phyloP scores from a whole-genome alignment of 2,329 filamentous ascomycete species.

The Fusarium sp. region DNA sequence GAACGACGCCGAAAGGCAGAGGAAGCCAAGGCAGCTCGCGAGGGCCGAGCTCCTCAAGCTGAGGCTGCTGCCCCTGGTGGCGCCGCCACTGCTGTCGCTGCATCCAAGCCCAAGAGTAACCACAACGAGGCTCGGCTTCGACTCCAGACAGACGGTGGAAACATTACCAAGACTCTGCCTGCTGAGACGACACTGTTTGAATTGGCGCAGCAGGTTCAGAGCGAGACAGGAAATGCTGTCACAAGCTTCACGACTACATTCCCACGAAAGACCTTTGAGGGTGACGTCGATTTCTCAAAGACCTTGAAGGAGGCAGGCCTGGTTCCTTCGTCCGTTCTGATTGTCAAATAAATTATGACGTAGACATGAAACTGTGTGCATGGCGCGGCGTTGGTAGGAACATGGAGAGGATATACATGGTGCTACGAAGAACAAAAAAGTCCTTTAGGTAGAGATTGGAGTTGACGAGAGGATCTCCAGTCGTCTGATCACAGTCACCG shows the following conservation, averaged over 20 bases:
- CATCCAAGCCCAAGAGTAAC: constrained; percentile 72
- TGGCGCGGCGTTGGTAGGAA: constrained; percentile 40
- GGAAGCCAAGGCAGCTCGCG: constrained; percentile 84
- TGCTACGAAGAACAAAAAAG: constrained; percentile 14
- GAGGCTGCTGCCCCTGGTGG: constrained; percentile 62
- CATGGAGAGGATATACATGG: background rate
- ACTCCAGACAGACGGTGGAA: constrained; percentile 79
- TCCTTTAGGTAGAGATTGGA: constrained; percentile 30
- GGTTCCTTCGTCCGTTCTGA: constrained; percentile 89
- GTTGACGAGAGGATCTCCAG: constrained; percentile 1
- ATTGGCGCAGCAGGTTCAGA: constrained; percentile 79
- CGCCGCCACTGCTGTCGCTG: constrained; percentile 60
- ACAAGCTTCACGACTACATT: constrained; percentile 87
- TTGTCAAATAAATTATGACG: constrained; percentile 67
- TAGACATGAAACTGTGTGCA: constrained; percentile 29
- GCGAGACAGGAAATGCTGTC: constrained; percentile 77
- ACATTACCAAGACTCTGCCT: constrained; percentile 86
- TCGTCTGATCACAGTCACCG: constrained; percentile 1
- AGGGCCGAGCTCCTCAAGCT: constrained; percentile 71
- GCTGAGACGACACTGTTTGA: constrained; percentile 95
- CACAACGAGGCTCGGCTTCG: constrained; percentile 86
- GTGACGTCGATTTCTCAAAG: constrained; percentile 81
- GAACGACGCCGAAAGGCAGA: constrained; percentile 88
- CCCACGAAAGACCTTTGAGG: constrained; percentile 83
- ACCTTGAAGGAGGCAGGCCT: constrained; percentile 93